Base-by-base conservation (phyloP, 1,284 basidiomycete species). In the Cryptococcus sp. region DNA sequence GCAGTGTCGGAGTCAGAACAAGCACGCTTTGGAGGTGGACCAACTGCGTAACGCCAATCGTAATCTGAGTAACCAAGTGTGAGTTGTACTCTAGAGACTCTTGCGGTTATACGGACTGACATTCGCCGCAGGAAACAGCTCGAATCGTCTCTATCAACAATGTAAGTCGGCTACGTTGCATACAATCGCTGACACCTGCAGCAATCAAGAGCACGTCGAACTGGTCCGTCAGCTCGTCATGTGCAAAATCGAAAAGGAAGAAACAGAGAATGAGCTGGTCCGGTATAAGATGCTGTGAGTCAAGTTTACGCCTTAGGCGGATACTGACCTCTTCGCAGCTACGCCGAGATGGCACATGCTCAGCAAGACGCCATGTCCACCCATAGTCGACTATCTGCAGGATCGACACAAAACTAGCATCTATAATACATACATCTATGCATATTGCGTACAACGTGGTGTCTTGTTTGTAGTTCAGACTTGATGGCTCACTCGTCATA, bases 251-350 rank as follows among this genome's bases (percentile, higher is more conserved):
- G 86, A 87, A 59, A 89, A 90, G 69, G 93, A 97, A 74, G 92
- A 95, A 72, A 82, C 92, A 60, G 93, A 96, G 76, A 84, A 86
- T 56, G 90, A 96, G 75, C 84, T 96, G 11, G 92, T 96, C 39
- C 86, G 88, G 45, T 96, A 93, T 78, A 96, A 95, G 77, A 80
- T 93, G 41, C 78, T 93, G 90, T 92, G 69, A 75, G 90, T 82
- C 15, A 23, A 11, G 27, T 15, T 3, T 7, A 1, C 6, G 19
- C 41, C 2, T 13, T 45, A 22, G 31, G 31, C 41, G 8, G 22
- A 23, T 45, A 46, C 19, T 27, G 40, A 45, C 27, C 20, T 25
- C 31, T 6, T 40, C 7, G 6, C 65, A 93, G 91, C 58, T 93
- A 93, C 69, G 91, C 91, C 20, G 91, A 93, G 76, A 87, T 90